Evolutionary conservation across 208 protist genomes (phyloP).

Genomic region (Leishmania arabica): DNA sequence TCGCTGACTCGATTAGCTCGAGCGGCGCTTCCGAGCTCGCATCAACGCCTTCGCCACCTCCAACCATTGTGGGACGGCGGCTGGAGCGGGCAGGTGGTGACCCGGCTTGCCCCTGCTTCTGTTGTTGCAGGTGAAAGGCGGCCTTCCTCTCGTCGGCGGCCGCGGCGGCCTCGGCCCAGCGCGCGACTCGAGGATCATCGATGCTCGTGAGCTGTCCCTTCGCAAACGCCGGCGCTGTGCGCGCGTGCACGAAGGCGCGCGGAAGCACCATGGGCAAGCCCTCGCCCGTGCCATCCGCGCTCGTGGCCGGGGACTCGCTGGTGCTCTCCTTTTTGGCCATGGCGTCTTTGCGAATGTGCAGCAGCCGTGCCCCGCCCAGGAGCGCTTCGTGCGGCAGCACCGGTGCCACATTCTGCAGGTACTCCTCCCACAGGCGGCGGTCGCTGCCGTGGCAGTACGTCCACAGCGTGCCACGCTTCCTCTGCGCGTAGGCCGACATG

Average conservation of each 20-base stretch:
- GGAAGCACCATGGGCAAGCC: constrained; percentile 59
- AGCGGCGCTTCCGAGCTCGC: neutral
- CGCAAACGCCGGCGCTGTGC: constrained; percentile 61
- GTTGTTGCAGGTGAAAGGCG: neutral
- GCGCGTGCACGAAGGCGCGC: constrained; percentile 43
- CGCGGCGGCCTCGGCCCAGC: constrained; percentile 16
- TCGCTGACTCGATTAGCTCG: constrained; percentile 19
- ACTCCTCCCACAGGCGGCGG: constrained; percentile 84
- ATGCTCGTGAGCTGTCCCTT: constrained; percentile 45
- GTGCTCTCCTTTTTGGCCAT: neutral
- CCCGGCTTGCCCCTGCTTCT: neutral
- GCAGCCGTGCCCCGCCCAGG: constrained; percentile 44
- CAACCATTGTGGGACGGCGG: neutral
- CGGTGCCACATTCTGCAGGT: constrained; percentile 78
- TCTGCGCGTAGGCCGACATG: constrained; percentile 10
- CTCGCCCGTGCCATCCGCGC: constrained; percentile 1
- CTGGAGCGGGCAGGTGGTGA: neutral
- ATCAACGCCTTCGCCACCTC: neutral
- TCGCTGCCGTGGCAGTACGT: constrained; percentile 83
- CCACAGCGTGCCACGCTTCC: constrained; percentile 40
- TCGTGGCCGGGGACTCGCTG: constrained; percentile 1
- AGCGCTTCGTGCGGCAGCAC: constrained; percentile 74
- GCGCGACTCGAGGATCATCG: constrained; percentile 18
- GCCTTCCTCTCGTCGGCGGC: neutral
- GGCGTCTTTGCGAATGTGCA: constrained; percentile 18